Evolutionary conservation across 805 yeast species (phyloP).

Genomic region (Clavispora carvajalis): DNA sequence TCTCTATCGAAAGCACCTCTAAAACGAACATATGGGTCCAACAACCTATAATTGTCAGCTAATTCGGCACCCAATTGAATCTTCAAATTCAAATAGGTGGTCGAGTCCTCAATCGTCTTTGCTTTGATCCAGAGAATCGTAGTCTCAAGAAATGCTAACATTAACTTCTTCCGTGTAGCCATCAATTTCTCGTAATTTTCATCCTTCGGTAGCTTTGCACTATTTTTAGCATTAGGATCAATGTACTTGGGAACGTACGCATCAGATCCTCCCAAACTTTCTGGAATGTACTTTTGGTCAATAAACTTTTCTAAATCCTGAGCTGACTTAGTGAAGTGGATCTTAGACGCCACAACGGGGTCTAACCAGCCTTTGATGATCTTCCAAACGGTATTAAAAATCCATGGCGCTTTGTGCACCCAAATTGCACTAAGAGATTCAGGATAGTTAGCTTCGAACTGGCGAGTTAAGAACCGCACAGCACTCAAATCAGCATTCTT

Average conservation of each 20-base stretch:
- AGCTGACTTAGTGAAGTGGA: conserved; percentile 67
- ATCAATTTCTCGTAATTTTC: conserved; percentile 40
- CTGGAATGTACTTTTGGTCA: conserved; percentile 55
- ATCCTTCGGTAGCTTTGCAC: conserved; percentile 23
- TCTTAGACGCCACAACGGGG: conserved; percentile 92
- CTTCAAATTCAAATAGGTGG: conserved; percentile 47
- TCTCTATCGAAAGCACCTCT: conserved; percentile 15
- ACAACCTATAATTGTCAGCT: conserved; percentile 53
- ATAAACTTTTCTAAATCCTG: conserved; percentile 67
- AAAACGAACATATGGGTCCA: conserved; percentile 36
- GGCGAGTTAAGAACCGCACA: conserved; percentile 80
- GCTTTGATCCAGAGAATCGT: conserved; percentile 80
- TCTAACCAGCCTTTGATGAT: conserved; percentile 91
- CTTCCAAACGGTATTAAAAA: conserved; percentile 92
- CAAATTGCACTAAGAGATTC: conserved; percentile 81
- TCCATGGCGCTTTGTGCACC: conserved; percentile 95
- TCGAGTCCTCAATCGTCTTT: conserved; percentile 46
- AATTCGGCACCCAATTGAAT: conserved; percentile 48
- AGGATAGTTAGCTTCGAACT: conserved; percentile 95
- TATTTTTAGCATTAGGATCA: conserved; percentile 60
- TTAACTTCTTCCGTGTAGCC: conserved; percentile 51
- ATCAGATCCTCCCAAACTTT: conserved; percentile 71
- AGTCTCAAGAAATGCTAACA: conserved; percentile 49
- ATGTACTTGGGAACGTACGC: conserved; percentile 54
- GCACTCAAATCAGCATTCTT: conserved; percentile 91